phyloP scores from a whole-genome alignment of 176 grass and related monocot genomes.

The sorghum (Sorghum bicolor) region DNA sequence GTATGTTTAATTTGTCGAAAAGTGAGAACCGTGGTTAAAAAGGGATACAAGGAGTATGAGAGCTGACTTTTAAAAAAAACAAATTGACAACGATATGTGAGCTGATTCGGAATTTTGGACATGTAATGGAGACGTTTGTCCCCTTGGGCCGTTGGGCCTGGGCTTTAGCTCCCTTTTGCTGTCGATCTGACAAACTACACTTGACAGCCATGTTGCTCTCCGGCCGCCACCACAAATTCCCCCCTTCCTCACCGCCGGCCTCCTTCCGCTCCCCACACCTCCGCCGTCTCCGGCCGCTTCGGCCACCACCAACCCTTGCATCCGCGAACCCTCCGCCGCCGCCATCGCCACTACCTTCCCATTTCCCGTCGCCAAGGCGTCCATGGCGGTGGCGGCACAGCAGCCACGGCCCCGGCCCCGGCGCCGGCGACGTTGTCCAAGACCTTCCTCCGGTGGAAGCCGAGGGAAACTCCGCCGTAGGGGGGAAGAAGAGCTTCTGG shows the following conservation, averaged over 20 bases:
- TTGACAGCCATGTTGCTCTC: constrained; percentile 18
- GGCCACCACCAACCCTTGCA: not conserved
- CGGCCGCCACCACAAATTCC: constrained; percentile 3
- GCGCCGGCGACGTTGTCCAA: not conserved
- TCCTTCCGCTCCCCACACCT: not conserved
- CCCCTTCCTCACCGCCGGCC: not conserved
- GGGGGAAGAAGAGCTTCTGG: constrained; percentile 50
- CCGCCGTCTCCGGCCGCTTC: not conserved
- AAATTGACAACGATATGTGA: too few relatives aligned
- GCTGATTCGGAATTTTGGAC: too few relatives aligned
- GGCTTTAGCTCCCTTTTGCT: too few relatives aligned
- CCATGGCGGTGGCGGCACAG: constrained; percentile 33
- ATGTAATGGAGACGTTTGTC: too few relatives aligned
- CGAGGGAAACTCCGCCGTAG: not conserved
- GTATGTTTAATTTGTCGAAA: too few relatives aligned
- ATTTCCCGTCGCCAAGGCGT: constrained; percentile 17
- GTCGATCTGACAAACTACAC: too few relatives aligned
- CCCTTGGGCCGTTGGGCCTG: too few relatives aligned
- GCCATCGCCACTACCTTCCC: not conserved
- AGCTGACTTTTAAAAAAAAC: too few relatives aligned
- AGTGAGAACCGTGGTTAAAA: too few relatives aligned
- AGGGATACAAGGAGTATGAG: too few relatives aligned
- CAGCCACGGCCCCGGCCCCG: not conserved
- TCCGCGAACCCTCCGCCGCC: not conserved
- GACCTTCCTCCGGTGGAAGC: not conserved